Evolutionary conservation across 148 eudicot species (phyloP).

Genomic region (Limonium bicolor): DNA sequence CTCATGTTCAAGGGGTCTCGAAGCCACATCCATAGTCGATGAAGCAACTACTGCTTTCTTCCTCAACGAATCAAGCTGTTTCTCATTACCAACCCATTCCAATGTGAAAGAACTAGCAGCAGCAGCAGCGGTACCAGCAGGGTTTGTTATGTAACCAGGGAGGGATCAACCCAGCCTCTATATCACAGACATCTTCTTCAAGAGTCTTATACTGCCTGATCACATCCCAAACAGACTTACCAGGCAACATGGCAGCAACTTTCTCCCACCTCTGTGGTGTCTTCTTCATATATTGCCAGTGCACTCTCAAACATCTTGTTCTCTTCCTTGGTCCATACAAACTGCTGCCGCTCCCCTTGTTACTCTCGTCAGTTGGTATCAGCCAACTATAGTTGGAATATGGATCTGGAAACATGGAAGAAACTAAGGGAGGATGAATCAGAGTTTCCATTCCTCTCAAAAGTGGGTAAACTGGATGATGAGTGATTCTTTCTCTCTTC

Average conservation of each 20-base stretch:
- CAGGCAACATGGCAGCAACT: conserved; percentile 78
- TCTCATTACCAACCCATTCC: conserved; percentile 56
- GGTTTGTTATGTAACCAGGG: conserved; percentile 59
- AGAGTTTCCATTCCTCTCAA: too few relatives aligned
- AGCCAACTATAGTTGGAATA: too few relatives aligned
- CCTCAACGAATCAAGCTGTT: conserved; percentile 22
- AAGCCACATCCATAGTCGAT: conserved; percentile 20
- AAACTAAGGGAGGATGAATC: too few relatives aligned
- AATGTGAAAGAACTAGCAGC: conserved; percentile 46
- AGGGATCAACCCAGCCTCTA: conserved; percentile 80
- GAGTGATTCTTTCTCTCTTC: too few relatives aligned
- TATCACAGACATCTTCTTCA: conserved; percentile 72
- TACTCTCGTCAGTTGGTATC: conserved; percentile 38
- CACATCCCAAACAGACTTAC: conserved; percentile 73
- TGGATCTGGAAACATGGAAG: too few relatives aligned
- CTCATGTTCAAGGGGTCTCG: conserved; percentile 67
- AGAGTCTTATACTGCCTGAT: conserved; percentile 64
- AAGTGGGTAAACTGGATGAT: too few relatives aligned
- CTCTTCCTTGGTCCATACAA: conserved; percentile 76
- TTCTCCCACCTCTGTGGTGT: conserved; percentile 81
- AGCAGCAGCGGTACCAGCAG: too few relatives aligned
- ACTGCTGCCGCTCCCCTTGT: conserved; percentile 19
- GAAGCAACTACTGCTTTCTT: conserved; percentile 39
- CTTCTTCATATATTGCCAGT: conserved; percentile 64
- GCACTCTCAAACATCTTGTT: conserved; percentile 89